Percentiles rank a stretch among this genome's conserved stretches.
phyloP scores from a whole-genome alignment of 805 yeast species.

The Wickerhamiella shivajii region DNA sequence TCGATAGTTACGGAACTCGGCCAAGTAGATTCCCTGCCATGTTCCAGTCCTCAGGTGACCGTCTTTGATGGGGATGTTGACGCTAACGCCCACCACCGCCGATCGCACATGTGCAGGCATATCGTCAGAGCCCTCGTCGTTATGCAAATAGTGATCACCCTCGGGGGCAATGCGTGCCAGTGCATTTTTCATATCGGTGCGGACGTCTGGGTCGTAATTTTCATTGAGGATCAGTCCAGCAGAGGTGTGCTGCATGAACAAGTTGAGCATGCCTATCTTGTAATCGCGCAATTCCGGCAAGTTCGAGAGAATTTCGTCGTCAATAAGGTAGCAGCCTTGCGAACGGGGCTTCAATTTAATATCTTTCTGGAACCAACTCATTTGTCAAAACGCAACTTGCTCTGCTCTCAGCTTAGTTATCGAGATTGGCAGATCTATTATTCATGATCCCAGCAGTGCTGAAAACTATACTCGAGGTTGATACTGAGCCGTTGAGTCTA shows the following conservation, averaged over 20 bases:
- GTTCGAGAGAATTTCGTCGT: constrained; percentile 43
- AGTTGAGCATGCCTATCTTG: constrained; percentile 47
- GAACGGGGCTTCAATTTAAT: constrained; percentile 41
- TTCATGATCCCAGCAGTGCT: constrained; percentile 16
- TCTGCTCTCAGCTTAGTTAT: background rate
- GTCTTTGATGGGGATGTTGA: constrained; percentile 53
- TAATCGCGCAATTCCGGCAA: constrained; percentile 47
- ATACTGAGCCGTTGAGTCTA: constrained; percentile 52
- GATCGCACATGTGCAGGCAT: constrained; percentile 73
- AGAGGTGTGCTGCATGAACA: constrained; percentile 67
- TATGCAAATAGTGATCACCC: constrained; percentile 39
- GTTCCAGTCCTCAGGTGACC: constrained; percentile 62
- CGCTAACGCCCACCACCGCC: constrained; percentile 41
- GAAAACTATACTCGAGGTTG: constrained; percentile 9
- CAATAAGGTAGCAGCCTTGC: constrained; percentile 57
- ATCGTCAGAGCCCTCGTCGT: constrained; percentile 67
- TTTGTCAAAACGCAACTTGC: too few relatives aligned
- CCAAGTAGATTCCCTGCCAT: constrained; percentile 72
- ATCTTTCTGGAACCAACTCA: constrained; percentile 42
- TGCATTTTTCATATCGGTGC: constrained; percentile 50
- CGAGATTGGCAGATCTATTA: too few relatives aligned
- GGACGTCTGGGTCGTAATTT: constrained; percentile 67
- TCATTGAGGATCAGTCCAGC: constrained; percentile 68
- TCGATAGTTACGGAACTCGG: constrained; percentile 53
- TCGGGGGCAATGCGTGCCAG: constrained; percentile 59